Conservation (phyloP, 2,329 filamentous ascomycete genomes). For the Alternaria dauci region DNA sequence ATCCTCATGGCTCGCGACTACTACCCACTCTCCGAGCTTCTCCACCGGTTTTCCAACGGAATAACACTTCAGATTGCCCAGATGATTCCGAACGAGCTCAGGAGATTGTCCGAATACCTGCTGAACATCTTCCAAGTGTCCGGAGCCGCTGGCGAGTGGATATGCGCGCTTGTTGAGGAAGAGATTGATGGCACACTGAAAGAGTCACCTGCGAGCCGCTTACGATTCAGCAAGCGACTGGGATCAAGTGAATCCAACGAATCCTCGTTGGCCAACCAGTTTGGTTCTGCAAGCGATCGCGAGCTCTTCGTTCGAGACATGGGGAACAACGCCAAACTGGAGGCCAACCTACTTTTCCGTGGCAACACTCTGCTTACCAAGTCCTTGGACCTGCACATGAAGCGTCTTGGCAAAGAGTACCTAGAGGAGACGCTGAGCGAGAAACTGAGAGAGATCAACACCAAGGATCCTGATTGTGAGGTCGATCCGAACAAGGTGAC, state of each 20-base stretch:
- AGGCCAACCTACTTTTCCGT: conserved; percentile 93
- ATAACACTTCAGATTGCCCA: conserved; percentile 86
- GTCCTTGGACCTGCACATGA: conserved; percentile 94
- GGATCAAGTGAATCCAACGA: conserved; percentile 75
- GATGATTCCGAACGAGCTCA: conserved; percentile 78
- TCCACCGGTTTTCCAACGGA: conserved; percentile 84
- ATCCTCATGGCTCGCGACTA: conserved; percentile 90
- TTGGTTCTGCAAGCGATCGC: conserved; percentile 64
- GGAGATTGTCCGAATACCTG: conserved; percentile 82
- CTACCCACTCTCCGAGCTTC: conserved; percentile 77
- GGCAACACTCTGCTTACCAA: conserved; percentile 95
- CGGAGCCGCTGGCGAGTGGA: conserved; percentile 83
- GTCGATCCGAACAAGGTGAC: conserved; percentile 85
- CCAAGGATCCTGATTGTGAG: conserved; percentile 90
- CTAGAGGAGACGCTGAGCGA: conserved; percentile 86
- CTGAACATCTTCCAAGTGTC: conserved; percentile 97
- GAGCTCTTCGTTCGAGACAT: conserved; percentile 78
- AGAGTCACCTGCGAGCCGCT: conserved; percentile 73
- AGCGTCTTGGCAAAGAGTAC: conserved; percentile 90
- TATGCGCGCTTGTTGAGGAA: conserved; percentile 91
- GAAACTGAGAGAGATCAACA: conserved; percentile 87
- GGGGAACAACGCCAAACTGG: conserved; percentile 79
- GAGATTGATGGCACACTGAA: conserved; percentile 94
- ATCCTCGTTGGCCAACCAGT: conserved; percentile 46
- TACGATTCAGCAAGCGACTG: conserved; percentile 74